Conservation (phyloP, 2,329 filamentous ascomycete genomes). For the Microascus cirrosus region DNA sequence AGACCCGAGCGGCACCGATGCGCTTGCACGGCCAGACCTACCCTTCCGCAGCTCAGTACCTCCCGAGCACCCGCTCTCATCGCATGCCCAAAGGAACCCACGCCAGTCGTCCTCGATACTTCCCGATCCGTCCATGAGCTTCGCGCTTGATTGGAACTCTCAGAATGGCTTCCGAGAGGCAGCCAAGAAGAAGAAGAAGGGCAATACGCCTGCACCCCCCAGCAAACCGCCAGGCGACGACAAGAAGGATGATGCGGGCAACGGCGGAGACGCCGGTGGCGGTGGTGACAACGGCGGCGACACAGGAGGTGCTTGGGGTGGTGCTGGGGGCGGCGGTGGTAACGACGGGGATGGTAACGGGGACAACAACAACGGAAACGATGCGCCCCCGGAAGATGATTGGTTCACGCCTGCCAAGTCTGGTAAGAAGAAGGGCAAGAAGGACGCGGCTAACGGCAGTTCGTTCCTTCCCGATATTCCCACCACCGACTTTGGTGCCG, state of each 20-base stretch:
- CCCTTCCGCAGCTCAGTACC: not conserved
- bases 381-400: slow-evolving; percentile 27
- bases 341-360: slow-evolving; percentile 11
- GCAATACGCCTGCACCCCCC: not conserved
- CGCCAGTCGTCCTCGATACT: slow-evolving; percentile 1
- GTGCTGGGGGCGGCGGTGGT: slow-evolving; percentile 1
- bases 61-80: not conserved
- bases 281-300: slow-evolving; percentile 17
- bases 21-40: slow-evolving; percentile 1
- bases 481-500: slow-evolving; percentile 31
- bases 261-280: slow-evolving; percentile 14
- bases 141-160: slow-evolving; percentile 12
- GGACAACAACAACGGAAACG: slow-evolving; percentile 5
- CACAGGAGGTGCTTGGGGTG: slow-evolving; percentile 12
- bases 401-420: slow-evolving; percentile 32
- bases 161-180: slow-evolving; percentile 9
- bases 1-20: slow-evolving; percentile 2
- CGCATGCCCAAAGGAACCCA: not conserved
- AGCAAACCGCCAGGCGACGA: slow-evolving; percentile 8
- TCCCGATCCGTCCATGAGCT: slow-evolving; percentile 8
- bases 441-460: slow-evolving; percentile 17
- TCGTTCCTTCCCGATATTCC: slow-evolving; percentile 11
- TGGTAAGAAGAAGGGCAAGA: slow-evolving; percentile 48
- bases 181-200: slow-evolving; percentile 12
- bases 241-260: slow-evolving; percentile 14